phyloP scores from a whole-genome alignment of 345 rosid genomes.

The Eutrema japonicum region DNA sequence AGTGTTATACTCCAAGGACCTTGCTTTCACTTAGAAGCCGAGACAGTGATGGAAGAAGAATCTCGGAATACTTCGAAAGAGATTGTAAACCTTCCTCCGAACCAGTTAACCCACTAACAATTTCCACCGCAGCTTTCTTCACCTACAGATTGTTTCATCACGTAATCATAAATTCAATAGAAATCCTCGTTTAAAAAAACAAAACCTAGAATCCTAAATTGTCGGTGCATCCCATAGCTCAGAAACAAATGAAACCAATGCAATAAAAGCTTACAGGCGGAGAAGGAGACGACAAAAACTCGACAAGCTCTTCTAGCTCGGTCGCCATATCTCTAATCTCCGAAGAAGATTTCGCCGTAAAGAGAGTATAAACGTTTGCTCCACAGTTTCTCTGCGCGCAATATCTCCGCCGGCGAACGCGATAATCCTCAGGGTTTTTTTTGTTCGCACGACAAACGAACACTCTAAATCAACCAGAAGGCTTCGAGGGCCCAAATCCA shows the following conservation, averaged over 20 bases:
- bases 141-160: conserved; percentile 49
- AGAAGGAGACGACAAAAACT: conserved; percentile 72
- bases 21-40: conserved; percentile 66
- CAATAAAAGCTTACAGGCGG: conserved; percentile 54
- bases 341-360: conserved; percentile 9
- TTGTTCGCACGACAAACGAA: conserved; percentile 14
- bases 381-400: conserved; percentile 6
- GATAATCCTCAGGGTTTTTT: conserved; percentile 34
- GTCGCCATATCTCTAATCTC: conserved; percentile 63
- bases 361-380: conserved; percentile 7
- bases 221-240: neutral
- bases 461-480: neutral
- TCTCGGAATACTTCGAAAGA: conserved; percentile 56
- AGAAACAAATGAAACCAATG: conserved; percentile 27
- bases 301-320: conserved; percentile 84
- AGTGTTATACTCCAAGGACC: conserved; percentile 46
- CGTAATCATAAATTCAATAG: conserved; percentile 6
- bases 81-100: conserved; percentile 80
- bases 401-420: conserved; percentile 39
- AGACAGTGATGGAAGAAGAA: conserved; percentile 61
- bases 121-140: conserved; percentile 85
- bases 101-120: conserved; percentile 83
- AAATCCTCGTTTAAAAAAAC: conserved; percentile 1
- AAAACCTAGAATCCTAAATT: conserved; percentile 10
- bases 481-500: neutral